A percentile compares a stretch with the other conserved stretches of the same genome.
phyloP scores from a whole-genome alignment of 768 basidiomycete genomes.

The Brasilioporus rufonigricans region DNA sequence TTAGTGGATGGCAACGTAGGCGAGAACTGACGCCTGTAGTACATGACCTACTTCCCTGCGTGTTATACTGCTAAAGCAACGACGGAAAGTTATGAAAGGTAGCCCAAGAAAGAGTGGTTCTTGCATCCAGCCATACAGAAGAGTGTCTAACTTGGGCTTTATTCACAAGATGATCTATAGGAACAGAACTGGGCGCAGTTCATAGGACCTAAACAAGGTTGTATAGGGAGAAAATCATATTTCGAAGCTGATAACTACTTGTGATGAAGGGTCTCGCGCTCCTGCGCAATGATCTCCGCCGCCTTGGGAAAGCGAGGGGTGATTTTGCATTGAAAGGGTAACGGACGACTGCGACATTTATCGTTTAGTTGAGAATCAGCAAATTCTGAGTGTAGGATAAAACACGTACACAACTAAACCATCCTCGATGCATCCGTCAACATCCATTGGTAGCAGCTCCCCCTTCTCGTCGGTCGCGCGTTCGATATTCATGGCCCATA shows the following conservation, averaged over 20 bases:
- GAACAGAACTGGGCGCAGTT: neutral
- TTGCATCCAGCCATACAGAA: no score
- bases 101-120: no score
- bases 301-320: neutral
- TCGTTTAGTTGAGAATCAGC: neutral
- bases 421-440: neutral
- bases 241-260: neutral
- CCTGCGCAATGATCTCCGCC: neutral
- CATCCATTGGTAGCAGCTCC: neutral
- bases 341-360: neutral
- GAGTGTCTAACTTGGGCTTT: no score
- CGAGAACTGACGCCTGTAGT: no score
- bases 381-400: neutral
- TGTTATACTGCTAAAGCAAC: no score
- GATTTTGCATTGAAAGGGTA: neutral
- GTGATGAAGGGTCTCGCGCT: neutral
- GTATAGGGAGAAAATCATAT: neutral
- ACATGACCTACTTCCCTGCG: no score
- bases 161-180: neutral
- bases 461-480: neutral
- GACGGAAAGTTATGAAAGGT: no score
- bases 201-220: neutral
- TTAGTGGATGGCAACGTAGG: no score
- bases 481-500: neutral
- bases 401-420: neutral